phyloP scores from a whole-genome alignment of 176 grass and related monocot genomes.

The Pharus latifolius region DNA sequence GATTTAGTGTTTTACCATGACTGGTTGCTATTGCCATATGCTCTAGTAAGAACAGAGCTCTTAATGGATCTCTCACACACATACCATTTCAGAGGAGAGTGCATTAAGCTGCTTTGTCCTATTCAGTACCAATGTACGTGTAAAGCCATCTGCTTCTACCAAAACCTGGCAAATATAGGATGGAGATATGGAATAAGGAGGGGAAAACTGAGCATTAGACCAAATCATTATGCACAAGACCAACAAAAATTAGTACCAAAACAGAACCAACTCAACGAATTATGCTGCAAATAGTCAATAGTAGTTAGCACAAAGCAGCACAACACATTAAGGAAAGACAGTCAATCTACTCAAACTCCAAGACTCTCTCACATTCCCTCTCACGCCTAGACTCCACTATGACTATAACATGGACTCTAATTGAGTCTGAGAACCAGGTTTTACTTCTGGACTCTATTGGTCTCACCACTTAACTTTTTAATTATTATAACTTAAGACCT shows the following conservation, averaged over 20 bases:
- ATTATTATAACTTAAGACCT: no score
- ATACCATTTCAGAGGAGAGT: slow-evolving; percentile 70
- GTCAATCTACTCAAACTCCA: no score
- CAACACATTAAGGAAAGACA: no score
- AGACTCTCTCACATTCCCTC: no score
- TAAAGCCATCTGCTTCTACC: slow-evolving; percentile 61
- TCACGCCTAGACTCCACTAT: no score
- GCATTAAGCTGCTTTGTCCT: slow-evolving; percentile 85
- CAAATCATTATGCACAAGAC: neutral
- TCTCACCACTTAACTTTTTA: no score
- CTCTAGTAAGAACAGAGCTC: neutral
- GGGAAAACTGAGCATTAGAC: no score
- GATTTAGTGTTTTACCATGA: no score
- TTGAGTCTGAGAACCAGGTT: no score
- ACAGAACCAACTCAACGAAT: neutral
- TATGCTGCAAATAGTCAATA: neutral
- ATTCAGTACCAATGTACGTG: slow-evolving; percentile 73
- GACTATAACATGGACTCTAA: no score
- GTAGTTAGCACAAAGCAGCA: no score
- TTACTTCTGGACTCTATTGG: no score
- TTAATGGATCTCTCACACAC: neutral
- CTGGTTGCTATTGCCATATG: neutral
- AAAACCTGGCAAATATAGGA: slow-evolving; percentile 48
- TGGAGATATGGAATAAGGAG: neutral
- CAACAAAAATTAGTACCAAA: neutral